A percentile compares a stretch with the other conserved stretches of the same genome.
Evolutionary conservation across 1,284 basidiomycete genomes (phyloP).

Genomic region (Ceratobasidium papillatum): DNA sequence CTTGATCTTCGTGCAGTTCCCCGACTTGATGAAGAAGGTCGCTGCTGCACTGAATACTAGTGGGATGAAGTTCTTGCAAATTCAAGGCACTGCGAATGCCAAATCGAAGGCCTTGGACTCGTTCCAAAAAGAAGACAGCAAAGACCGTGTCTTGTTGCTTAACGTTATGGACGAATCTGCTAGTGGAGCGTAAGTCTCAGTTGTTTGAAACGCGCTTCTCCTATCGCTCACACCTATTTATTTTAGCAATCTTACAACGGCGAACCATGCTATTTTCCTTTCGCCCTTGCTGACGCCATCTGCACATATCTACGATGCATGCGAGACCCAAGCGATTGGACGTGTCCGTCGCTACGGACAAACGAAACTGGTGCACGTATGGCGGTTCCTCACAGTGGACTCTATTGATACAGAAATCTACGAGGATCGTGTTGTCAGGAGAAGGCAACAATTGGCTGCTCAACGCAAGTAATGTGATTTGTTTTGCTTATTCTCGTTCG

Average conservation of each 20-base stretch:
- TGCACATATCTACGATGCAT: slow-evolving; percentile 74
- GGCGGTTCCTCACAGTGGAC: slow-evolving; percentile 79
- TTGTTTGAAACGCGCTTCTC: background rate
- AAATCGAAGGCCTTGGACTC: slow-evolving; percentile 83
- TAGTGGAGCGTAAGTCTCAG: slow-evolving; percentile 68
- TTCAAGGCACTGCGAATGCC: slow-evolving; percentile 78
- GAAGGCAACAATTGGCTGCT: slow-evolving; percentile 19
- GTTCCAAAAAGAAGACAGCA: slow-evolving; percentile 80
- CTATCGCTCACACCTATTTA: background rate
- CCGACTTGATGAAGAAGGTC: slow-evolving; percentile 90
- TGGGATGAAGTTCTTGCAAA: slow-evolving; percentile 79
- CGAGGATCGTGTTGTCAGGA: slow-evolving; percentile 43
- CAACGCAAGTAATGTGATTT: background rate
- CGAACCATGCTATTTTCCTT: slow-evolving; percentile 95
- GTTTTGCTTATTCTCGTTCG: background rate
- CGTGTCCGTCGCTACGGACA: slow-evolving; percentile 89
- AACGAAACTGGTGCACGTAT: slow-evolving; percentile 79
- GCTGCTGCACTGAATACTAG: slow-evolving; percentile 79
- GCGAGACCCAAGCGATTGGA: slow-evolving; percentile 90
- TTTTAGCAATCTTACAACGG: slow-evolving; percentile 79
- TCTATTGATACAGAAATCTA: slow-evolving; percentile 89
- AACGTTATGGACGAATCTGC: slow-evolving; percentile 95
- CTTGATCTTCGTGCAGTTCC: slow-evolving; percentile 93
- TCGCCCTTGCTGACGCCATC: slow-evolving; percentile 84
- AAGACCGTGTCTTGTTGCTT: slow-evolving; percentile 80